Evolutionary conservation across 1,284 basidiomycete species (phyloP), one percentile per base, ranked within the genome.

Genomic region (Inonotus hispidus): DNA sequence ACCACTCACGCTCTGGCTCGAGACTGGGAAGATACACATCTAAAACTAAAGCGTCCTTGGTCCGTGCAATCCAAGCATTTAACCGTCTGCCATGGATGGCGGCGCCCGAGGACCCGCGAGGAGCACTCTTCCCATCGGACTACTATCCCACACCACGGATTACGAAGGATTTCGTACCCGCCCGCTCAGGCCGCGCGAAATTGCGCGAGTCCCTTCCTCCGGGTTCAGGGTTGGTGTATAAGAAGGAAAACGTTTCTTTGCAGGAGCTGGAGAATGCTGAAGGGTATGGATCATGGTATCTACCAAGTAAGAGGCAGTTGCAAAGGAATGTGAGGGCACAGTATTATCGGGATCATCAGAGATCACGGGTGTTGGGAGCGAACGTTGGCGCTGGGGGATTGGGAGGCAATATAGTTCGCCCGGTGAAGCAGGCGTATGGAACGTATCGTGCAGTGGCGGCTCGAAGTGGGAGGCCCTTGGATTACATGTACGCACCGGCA

Each of bases 81-180:
- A 39, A 54, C 4, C 59, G 59, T 55, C 59, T 60, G n/a, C 59
- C 59, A 14, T 60, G 59, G 59, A 47, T 55, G 23, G 59, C 59
- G 6, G 29, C 54, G 11, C 59, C 53, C 16, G 52, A 46, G 8
- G 25, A 25, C 14, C 52, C 43, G 11, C 52, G 41, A n/a, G 59
- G 59, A 5, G 45, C 45, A 8, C 21, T 60, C 8, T 6, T 55
- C 11, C 59, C 59, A 2, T 21, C 53, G 21, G 52, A 27, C 8
- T 43, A 43, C 41, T 43, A 43, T 21, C 14, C 59, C 23, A 38
- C 53, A 13, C 58, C 47, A 6, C 59, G 59, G 41, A 25, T 60
- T 35, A 35, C 59, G 35, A 41, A 39, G 16, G 59, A 60, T 39
- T 60, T 46, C 43, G 3, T 55, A 3, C 59, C 59, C 14, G 16